phyloP scores from a whole-genome alignment of 2,329 filamentous ascomycete species.

The Diaporthe sp. region DNA sequence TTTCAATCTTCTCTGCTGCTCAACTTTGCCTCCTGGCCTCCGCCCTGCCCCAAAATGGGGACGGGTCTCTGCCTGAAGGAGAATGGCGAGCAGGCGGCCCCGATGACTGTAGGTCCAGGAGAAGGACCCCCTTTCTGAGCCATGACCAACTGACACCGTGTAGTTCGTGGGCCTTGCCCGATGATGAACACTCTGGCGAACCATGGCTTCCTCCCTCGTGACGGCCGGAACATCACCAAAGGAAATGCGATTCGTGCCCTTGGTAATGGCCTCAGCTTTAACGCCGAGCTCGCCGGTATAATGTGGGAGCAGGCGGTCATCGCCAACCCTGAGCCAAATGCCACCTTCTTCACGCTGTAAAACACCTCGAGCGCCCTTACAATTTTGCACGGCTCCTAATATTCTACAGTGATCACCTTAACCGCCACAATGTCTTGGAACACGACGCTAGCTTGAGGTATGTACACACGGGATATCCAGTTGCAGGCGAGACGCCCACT shows the following conservation, averaged over 20 bases:
- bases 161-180: conserved; percentile 57
- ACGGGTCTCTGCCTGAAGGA: not conserved
- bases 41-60: not conserved
- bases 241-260: conserved; percentile 51
- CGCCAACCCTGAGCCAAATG: conserved; percentile 55
- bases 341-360: conserved; percentile 50
- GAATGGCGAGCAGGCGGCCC: conserved; percentile 14
- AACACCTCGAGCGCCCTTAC: not conserved
- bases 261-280: conserved; percentile 54
- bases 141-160: not conserved
- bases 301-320: conserved; percentile 56
- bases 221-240: conserved; percentile 54
- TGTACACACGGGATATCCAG: not conserved
- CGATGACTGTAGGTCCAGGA: conserved; percentile 3
- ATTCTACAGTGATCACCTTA: conserved; percentile 49
- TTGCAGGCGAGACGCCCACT: not conserved
- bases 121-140: not conserved
- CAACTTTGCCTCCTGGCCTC: not conserved
- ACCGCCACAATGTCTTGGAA: conserved; percentile 58
- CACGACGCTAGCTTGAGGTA: conserved; percentile 55
- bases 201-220: conserved; percentile 58
- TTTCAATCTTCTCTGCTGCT: not conserved
- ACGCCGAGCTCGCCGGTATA: conserved; percentile 48
- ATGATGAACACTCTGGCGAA: conserved; percentile 65
- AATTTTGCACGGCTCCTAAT: not conserved